phyloP scores from a whole-genome alignment of 805 yeast species.

The Cyberlindnera misumaiensis region DNA sequence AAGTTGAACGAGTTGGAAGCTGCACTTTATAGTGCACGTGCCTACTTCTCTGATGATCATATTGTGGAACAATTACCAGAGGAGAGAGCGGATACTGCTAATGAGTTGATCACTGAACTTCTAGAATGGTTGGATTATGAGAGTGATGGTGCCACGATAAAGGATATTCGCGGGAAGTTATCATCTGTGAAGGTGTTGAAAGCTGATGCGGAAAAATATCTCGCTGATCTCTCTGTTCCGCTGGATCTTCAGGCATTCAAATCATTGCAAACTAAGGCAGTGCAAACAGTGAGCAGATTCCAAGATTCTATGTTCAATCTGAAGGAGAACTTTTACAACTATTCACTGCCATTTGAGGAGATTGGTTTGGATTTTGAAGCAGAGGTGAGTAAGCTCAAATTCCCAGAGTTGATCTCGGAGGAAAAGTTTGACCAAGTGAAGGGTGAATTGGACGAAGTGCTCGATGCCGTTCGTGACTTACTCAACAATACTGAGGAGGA shows the following conservation, averaged over 20 bases:
- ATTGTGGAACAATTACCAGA: slow-evolving; percentile 35
- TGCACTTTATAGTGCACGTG: slow-evolving; percentile 62
- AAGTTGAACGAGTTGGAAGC: slow-evolving; percentile 66
- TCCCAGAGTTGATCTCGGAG: slow-evolving; percentile 14
- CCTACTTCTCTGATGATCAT: slow-evolving; percentile 48
- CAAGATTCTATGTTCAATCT: slow-evolving; percentile 38
- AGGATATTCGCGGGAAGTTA: slow-evolving; percentile 31
- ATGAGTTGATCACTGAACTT: slow-evolving; percentile 35
- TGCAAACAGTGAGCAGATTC: slow-evolving; percentile 32
- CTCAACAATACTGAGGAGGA: slow-evolving; percentile 15
- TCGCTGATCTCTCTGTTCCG: slow-evolving; percentile 39
- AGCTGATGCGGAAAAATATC: slow-evolving; percentile 29
- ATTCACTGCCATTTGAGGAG: slow-evolving; percentile 37
- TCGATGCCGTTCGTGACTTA: slow-evolving; percentile 24
- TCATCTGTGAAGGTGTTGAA: slow-evolving; percentile 21
- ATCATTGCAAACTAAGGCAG: slow-evolving; percentile 36
- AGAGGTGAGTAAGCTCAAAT: slow-evolving; percentile 40
- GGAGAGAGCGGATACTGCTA: slow-evolving; percentile 30
- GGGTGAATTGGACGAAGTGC: slow-evolving; percentile 21
- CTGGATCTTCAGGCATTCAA: slow-evolving; percentile 40
- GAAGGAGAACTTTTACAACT: slow-evolving; percentile 37
- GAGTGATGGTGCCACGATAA: slow-evolving; percentile 41
- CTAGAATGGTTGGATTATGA: slow-evolving; percentile 79
- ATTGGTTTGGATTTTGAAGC: slow-evolving; percentile 45
- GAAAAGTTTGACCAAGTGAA: slow-evolving; percentile 18